These are phyloP conservation scores for Triticum urartu DNA, from an alignment of 176 grass and related monocot species.

Conservation along the genomic window DNA sequence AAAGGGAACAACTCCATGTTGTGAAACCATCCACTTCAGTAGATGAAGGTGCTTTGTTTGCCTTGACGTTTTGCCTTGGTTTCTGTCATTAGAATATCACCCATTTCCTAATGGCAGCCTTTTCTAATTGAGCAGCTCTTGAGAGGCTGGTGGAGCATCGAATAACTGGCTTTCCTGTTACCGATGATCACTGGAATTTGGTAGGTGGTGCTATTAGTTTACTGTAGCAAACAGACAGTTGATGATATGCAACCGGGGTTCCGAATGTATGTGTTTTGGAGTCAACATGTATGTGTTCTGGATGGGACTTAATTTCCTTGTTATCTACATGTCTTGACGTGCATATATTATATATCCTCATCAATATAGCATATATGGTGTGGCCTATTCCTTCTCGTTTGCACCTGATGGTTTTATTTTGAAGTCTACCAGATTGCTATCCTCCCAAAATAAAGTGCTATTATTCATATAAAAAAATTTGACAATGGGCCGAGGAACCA, in stretches of 20 bases:
- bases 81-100: background rate
- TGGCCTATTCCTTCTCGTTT: too few species aligned
- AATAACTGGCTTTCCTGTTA: constrained; percentile 61
- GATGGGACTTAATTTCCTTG: background rate
- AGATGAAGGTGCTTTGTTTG: constrained; percentile 48
- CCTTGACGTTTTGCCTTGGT: background rate
- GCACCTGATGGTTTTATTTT: constrained; percentile 3
- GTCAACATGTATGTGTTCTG: background rate
- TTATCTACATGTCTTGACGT: background rate
- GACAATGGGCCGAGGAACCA: background rate
- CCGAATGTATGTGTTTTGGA: background rate
- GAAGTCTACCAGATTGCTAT: background rate
- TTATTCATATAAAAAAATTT: background rate
- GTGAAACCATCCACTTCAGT: constrained; percentile 64
- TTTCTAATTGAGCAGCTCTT: constrained; percentile 44
- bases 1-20: constrained; percentile 55
- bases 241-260: background rate
- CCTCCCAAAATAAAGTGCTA: background rate
- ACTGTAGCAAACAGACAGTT: background rate
- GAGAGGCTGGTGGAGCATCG: constrained; percentile 58
- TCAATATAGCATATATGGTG: too few species aligned
- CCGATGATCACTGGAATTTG: constrained; percentile 69
- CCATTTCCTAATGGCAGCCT: background rate
- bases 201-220: constrained; percentile 30
- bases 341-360: background rate